These are phyloP conservation scores for Amanita polypyramis DNA, from an alignment of 768 basidiomycete genomes.

Conservation along the genomic window DNA sequence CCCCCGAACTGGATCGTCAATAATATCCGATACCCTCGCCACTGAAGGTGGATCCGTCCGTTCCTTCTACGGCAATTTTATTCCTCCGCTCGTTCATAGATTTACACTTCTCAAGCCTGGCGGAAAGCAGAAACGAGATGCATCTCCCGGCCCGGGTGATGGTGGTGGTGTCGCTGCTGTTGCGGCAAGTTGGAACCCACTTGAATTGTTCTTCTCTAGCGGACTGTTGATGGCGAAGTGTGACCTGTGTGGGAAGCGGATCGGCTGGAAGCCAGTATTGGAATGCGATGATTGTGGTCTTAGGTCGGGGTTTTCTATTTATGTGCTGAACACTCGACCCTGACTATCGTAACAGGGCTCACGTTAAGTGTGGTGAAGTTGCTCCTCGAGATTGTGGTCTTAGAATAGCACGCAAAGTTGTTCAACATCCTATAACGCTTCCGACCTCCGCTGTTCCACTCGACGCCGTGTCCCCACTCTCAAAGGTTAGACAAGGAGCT, in stretches of 20 bases:
- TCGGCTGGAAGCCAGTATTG: conserved; percentile 80
- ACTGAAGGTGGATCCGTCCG: conserved; percentile 69
- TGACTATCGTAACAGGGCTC: conserved; percentile 38
- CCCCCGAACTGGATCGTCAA: conserved; percentile 25
- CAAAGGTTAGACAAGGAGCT: conserved; percentile 28
- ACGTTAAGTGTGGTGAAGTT: conserved; percentile 77
- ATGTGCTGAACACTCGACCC: background rate
- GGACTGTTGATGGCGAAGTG: conserved; percentile 67
- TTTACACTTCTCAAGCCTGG: conserved; percentile 84
- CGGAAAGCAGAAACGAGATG: conserved; percentile 38
- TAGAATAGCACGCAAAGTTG: conserved; percentile 22
- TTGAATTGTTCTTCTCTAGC: conserved; percentile 71
- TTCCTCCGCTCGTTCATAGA: conserved; percentile 59
- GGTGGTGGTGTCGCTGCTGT: background rate
- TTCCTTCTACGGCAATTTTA: conserved; percentile 28
- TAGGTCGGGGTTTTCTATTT: conserved; percentile 30
- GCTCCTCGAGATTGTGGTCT: conserved; percentile 74
- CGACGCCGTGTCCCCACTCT: conserved; percentile 25
- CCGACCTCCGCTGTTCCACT: conserved; percentile 14
- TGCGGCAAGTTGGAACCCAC: conserved; percentile 55
- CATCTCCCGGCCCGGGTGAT: conserved; percentile 4
- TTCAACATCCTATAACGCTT: conserved; percentile 13
- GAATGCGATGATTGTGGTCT: conserved; percentile 87
- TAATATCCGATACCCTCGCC: conserved; percentile 46
- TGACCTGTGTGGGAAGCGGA: conserved; percentile 69